Base-by-base conservation (phyloP, 441 rosid species). In the Bocquillonia castaneifolia region DNA sequence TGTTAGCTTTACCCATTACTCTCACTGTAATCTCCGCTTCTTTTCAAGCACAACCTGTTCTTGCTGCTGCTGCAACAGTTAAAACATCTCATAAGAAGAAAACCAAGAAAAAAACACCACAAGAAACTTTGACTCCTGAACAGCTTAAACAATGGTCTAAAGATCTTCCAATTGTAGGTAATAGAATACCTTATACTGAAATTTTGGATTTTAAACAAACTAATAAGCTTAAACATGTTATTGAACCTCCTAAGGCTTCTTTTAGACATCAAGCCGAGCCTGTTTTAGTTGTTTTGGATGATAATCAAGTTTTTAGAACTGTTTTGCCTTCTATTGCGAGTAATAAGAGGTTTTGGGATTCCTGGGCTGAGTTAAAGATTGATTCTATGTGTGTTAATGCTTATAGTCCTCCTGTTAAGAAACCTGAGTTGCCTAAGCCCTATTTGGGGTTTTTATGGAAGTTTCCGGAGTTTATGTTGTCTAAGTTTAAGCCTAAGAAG, bases 391-490 rank as follows among this genome's bases (percentile, higher is more conserved):
- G 92, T 74, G 91, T 93, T 26, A 93, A 93, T 73, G 88, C 97
- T 0, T 93, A 86, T 77, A 68, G 81, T 0, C 98, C 98, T 78
- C 96, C 96, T 2, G 74, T 90, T 70, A 90, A 86, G 86, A 92
- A 63, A 74, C 91, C 92, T 0, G 90, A 86, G 63, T 59, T 87
- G 59, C 97, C 98, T 8, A 56, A 77, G 48, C 91, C 96, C 2
- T 93, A 87, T 82, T 71, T 93, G 68, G 94, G 96, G 51, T 83
- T 93, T 75, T 71, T 90, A 47, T 82, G 89, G 96, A 84, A 68
- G 55, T 84, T 90, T 66, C 96, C 96, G 3, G 81, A 74, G 31
- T 84, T 82, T 66, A 80, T 90, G 85, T 67, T 84, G 74, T 70
- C 76, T 1, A 70, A 64, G 74, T 29, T 84, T 60, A 81, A 82